Conservation (phyloP, 2,329 filamentous ascomycete species). For the Bipolaris gigantea region DNA sequence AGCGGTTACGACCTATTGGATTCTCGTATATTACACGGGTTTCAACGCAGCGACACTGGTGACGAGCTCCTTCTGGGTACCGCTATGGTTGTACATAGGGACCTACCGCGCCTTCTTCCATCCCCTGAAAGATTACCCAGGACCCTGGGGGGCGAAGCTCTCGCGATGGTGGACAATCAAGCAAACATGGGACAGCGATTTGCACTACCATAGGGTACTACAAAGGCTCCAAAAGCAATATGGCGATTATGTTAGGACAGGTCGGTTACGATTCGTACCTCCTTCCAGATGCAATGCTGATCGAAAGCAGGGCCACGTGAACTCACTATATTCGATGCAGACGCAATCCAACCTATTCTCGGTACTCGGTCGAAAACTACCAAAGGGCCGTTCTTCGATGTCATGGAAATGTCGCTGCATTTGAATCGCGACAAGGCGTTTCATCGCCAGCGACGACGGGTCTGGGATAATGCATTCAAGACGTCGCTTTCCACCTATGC, state of each 20-base stretch:
- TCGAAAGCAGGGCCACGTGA: conserved; percentile 23
- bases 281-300: conserved; percentile 4
- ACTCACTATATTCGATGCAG: conserved; percentile 28
- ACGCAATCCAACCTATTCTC: conserved; percentile 25
- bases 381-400: conserved; percentile 33
- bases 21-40: conserved; percentile 10
- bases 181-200: conserved; percentile 15
- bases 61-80: conserved; percentile 18
- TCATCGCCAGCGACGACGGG: conserved; percentile 29
- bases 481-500: conserved; percentile 27
- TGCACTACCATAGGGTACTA: conserved; percentile 22
- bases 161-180: conserved; percentile 31
- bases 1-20: conserved; percentile 14
- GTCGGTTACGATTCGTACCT: conserved; percentile 9
- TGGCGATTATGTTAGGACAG: conserved; percentile 32
- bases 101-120: conserved; percentile 30
- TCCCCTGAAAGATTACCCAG: conserved; percentile 26
- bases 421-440: conserved; percentile 30
- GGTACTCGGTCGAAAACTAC: conserved; percentile 26
- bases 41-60: conserved; percentile 14
- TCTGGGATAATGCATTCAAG: conserved; percentile 39
- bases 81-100: conserved; percentile 25
- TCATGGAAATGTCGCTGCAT: conserved; percentile 28
- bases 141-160: conserved; percentile 25
- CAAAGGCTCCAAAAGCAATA: conserved; percentile 27